Base-by-base conservation (phyloP, 129 eudicot species). In the Kitagawia praeruptora region DNA sequence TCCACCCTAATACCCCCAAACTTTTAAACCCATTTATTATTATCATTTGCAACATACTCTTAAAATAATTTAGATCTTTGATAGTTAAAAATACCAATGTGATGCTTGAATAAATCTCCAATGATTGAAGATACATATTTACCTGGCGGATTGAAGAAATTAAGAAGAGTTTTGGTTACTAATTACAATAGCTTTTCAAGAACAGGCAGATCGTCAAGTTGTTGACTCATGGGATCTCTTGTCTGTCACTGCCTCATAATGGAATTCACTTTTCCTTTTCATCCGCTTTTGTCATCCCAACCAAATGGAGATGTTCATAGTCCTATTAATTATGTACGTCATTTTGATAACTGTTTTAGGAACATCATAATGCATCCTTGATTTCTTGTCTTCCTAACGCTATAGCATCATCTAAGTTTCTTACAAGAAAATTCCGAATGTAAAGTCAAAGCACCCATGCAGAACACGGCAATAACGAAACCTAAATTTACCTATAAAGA, bases 91-190 rank as follows among this genome's bases (percentile, higher is more conserved):
- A 61, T 46, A 53, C 34, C 69, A 56, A 51, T 74, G 79, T 83
- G 83, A 78, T 53, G 79, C 81, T 19, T 42, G 47, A 85, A 84
- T 86, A 81, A 87, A 40, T 44, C 75, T 80, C 77, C 19, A 46
- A 6, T 11, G 40, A 27, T 27, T 42, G 46, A 63, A 63, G 86
- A 82, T 83, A 72, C 88, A 77, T 85, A 81, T 83, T 48, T 76
- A 74, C 79, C 80, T 76, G 75, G 75, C 41, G 48, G 56, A 74
- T 61, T 79, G 76, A 64, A n/a, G 37, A 63, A 16, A 39, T 38
- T 63, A 18, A 75, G 25, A 61, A 10, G 28, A 54, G 31, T 58
- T n/a, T 63, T 51, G 39, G 64, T 48, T 79, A 70, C 48, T 2
- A 23, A 21, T 28, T 40, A 42, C 76, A 12, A 73, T 42, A 42